Percentiles rank a stretch among this genome's conserved stretches.
phyloP scores from a whole-genome alignment of 805 yeast genomes.

The Wickerhamomyces sydowiorum region DNA sequence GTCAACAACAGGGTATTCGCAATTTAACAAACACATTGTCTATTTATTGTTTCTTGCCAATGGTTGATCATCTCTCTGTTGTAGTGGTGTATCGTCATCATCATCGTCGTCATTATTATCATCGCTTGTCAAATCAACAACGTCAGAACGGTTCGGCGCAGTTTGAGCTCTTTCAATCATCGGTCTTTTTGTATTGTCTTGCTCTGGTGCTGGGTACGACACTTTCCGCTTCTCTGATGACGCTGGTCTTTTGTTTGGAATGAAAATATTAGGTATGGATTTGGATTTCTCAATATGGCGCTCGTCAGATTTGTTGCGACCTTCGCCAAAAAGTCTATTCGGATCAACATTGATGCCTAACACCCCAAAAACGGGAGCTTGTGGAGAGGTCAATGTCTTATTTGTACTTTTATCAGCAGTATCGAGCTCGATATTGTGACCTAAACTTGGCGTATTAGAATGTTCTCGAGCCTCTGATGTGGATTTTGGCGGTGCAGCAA shows the following conservation, averaged over 20 bases:
- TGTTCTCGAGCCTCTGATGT: background rate
- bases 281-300: background rate
- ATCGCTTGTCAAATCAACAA: conserved; percentile 5
- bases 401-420: background rate
- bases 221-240: background rate
- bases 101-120: background rate
- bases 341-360: background rate
- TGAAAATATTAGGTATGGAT: background rate
- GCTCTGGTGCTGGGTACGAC: background rate
- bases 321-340: background rate
- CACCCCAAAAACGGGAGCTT: background rate
- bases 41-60: too few species aligned
- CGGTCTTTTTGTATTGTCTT: background rate
- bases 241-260: background rate
- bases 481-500: background rate
- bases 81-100: background rate
- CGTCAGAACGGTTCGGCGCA: background rate
- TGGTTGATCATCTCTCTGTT: too few species aligned
- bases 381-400: background rate
- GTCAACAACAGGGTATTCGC: too few species aligned
- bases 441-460: background rate
- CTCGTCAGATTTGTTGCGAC: too few species aligned
- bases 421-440: background rate
- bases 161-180: background rate
- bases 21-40: too few species aligned